Evolutionary conservation across 805 yeast species (phyloP).

Genomic region (Hanseniaspora thailandica): DNA sequence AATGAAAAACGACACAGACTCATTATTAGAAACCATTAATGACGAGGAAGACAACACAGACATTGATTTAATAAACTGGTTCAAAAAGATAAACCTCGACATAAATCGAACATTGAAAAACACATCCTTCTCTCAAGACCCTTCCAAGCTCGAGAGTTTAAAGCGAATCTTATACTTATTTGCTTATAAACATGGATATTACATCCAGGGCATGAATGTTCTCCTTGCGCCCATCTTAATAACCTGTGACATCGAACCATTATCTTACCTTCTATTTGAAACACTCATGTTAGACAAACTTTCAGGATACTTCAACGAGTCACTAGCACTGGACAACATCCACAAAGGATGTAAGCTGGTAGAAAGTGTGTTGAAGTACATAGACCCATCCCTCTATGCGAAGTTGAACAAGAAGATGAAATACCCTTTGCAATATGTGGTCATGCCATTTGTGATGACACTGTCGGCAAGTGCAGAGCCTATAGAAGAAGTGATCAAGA

Average conservation of each 20-base stretch:
- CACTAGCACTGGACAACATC: slow-evolving; percentile 52
- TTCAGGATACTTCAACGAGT: slow-evolving; percentile 68
- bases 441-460: slow-evolving; percentile 72
- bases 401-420: slow-evolving; percentile 30
- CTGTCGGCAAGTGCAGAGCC: slow-evolving; percentile 85
- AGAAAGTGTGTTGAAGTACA: slow-evolving; percentile 57
- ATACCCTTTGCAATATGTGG: slow-evolving; percentile 75
- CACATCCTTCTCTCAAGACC: slow-evolving; percentile 1
- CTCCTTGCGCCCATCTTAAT: slow-evolving; percentile 73
- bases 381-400: slow-evolving; percentile 64
- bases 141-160: neutral
- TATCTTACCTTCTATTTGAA: slow-evolving; percentile 65
- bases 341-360: slow-evolving; percentile 62
- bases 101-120: slow-evolving; percentile 7
- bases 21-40: neutral
- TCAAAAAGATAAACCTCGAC: slow-evolving; percentile 9
- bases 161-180: slow-evolving; percentile 8
- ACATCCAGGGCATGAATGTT: slow-evolving; percentile 91
- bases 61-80: neutral
- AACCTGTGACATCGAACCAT: slow-evolving; percentile 56
- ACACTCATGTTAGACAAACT: slow-evolving; percentile 50
- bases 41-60: neutral
- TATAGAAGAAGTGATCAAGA: slow-evolving; percentile 53
- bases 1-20: slow-evolving; percentile 1
- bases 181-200: slow-evolving; percentile 27